Conservation (phyloP, 768 basidiomycete genomes). For the Pisolithus tinctorius region DNA sequence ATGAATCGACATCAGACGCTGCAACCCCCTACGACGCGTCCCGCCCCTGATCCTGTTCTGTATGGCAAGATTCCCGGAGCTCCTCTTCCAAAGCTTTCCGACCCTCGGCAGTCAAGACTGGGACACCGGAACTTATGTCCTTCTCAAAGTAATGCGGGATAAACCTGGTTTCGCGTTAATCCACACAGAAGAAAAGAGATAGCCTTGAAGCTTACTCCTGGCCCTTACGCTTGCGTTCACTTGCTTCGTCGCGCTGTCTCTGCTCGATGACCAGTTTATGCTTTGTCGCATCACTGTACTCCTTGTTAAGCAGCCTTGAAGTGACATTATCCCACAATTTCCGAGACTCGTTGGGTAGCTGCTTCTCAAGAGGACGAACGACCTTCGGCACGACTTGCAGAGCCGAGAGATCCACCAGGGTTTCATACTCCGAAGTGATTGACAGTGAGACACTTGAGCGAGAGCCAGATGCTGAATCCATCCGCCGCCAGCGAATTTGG, state of each 20-base stretch:
- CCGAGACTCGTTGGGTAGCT: slow-evolving; percentile 75
- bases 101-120: slow-evolving; percentile 65
- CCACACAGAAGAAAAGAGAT: background rate
- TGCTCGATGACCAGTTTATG: slow-evolving; percentile 92
- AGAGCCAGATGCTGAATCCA: slow-evolving; percentile 36
- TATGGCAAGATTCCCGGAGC: slow-evolving; percentile 23
- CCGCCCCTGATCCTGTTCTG: slow-evolving; percentile 10
- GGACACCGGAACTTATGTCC: slow-evolving; percentile 58
- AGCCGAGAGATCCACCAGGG: slow-evolving; percentile 70
- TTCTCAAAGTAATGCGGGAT: slow-evolving; percentile 70
- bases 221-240: slow-evolving; percentile 78
- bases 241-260: slow-evolving; percentile 82
- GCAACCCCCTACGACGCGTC: background rate
- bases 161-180: slow-evolving; percentile 40
- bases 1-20: slow-evolving; percentile 1
- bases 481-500: slow-evolving; percentile 71
- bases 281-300: slow-evolving; percentile 86
- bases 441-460: slow-evolving; percentile 42
- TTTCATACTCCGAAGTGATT: slow-evolving; percentile 44
- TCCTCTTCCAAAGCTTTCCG: slow-evolving; percentile 70
- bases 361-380: slow-evolving; percentile 77
- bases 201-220: slow-evolving; percentile 52
- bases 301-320: slow-evolving; percentile 65
- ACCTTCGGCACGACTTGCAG: slow-evolving; percentile 72
- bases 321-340: slow-evolving; percentile 87